phyloP scores from a whole-genome alignment of 139 green algal species.

The Astrephomene gubernaculifera region DNA sequence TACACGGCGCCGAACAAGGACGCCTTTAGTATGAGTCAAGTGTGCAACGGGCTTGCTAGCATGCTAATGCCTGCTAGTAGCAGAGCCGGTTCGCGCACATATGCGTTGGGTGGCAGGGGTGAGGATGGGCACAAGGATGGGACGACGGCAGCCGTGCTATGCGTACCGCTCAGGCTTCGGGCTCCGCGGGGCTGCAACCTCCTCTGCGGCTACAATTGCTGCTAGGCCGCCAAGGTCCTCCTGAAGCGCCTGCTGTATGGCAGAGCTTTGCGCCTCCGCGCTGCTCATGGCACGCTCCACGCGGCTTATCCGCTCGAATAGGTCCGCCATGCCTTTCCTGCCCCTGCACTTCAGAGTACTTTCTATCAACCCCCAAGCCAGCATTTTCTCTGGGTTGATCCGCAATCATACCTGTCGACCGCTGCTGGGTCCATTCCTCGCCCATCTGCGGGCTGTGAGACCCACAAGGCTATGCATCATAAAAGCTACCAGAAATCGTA shows the following conservation, averaged over 20 bases:
- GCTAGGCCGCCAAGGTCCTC: slow-evolving; percentile 3
- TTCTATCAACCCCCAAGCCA: neutral
- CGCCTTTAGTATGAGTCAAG: too few relatives aligned
- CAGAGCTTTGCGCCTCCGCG: slow-evolving; percentile 22
- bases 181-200: slow-evolving; percentile 11
- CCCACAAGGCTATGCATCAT: too few relatives aligned
- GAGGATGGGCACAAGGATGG: too few relatives aligned
- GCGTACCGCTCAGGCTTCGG: slow-evolving; percentile 32
- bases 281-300: slow-evolving; percentile 41
- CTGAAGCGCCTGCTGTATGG: slow-evolving; percentile 15
- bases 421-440: slow-evolving; percentile 9
- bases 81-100: too few relatives aligned
- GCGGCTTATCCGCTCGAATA: slow-evolving; percentile 40
- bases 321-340: slow-evolving; percentile 27
- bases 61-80: too few relatives aligned
- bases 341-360: neutral
- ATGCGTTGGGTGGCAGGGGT: too few relatives aligned
- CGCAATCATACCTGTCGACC: slow-evolving; percentile 4
- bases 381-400: neutral
- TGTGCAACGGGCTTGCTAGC: too few relatives aligned
- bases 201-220: neutral
- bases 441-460: too few relatives aligned
- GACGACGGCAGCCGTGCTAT: too few relatives aligned
- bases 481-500: neutral
- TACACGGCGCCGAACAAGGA: too few relatives aligned